A percentile compares a stretch with the other conserved stretches of the same genome.
Evolutionary conservation across 2,329 filamentous ascomycete genomes (phyloP).

Genomic region (Chrysoporthe austroafricana): DNA sequence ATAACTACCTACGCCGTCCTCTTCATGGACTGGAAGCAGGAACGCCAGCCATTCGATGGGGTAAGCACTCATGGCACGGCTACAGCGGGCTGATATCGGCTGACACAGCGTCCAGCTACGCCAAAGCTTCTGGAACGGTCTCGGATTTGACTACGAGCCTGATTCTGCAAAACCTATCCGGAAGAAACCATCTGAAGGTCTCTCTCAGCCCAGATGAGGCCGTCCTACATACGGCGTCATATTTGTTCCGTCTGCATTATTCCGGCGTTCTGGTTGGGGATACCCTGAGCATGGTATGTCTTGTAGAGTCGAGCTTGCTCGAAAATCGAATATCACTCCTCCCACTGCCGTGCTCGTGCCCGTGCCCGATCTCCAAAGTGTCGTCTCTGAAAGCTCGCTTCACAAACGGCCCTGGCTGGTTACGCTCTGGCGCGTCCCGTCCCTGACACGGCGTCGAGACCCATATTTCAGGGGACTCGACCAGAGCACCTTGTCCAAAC

Average conservation of each 20-base stretch:
- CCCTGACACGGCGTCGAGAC: neutral
- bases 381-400: neutral
- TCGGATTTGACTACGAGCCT: slow-evolving; percentile 24
- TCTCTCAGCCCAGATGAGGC: neutral
- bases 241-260: slow-evolving; percentile 18
- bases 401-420: neutral
- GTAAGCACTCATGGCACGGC: slow-evolving; percentile 39
- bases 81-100: neutral
- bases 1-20: slow-evolving; percentile 60
- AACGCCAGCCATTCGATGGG: slow-evolving; percentile 53
- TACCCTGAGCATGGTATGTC: slow-evolving; percentile 23
- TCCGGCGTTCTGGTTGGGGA: slow-evolving; percentile 21
- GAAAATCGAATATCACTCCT: slow-evolving; percentile 17
- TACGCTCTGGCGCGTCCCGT: neutral
- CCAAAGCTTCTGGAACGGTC: slow-evolving; percentile 32
- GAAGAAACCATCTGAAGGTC: slow-evolving; percentile 2
- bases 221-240: neutral
- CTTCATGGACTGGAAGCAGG: slow-evolving; percentile 62
- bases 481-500: neutral
- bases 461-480: neutral
- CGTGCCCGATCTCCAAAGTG: neutral
- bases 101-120: slow-evolving; percentile 31
- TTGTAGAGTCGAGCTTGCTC: neutral
- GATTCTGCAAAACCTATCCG: slow-evolving; percentile 11
- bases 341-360: neutral